Evolutionary conservation across 1,284 basidiomycete species (phyloP), one percentile per base, ranked within the genome.

Genomic region (Mycena citricolor): DNA sequence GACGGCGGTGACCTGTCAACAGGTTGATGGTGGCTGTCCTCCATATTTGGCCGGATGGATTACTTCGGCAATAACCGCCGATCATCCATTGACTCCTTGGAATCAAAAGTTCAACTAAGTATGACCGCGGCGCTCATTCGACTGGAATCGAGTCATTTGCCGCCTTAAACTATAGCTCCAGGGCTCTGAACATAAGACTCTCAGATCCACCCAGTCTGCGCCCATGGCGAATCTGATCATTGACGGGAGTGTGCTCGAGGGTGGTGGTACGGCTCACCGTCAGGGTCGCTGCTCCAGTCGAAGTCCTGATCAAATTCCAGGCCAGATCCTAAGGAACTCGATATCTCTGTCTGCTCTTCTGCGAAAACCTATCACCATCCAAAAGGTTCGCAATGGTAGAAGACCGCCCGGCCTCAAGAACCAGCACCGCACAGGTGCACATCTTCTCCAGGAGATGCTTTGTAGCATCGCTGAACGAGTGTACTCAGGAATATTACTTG

Each of bases 401-500:
- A 67, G 51, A 32, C 74, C 72, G 12, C 77, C 82, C 14, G 86
- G 85, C 0, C 65, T 88, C 26, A 83, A 75, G 57, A 75, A 74
- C 38, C 85, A 88, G 54, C 85, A 87, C 59, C 73, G 74, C 30
- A 74, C 81, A 55, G 84, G 84, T 81, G 46, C 16, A 4, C 20
- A 12, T 19, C n/a, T 20, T 8, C 8, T n/a, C 22, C 13, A 26
- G 68, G 2, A 24, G 19, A 4, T 2, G n/a, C n/a, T n/a, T n/a
- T n/a, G n/a, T n/a, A n/a, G n/a, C 31, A 32, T 16, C 3, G 16
- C 29, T 44, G 7, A 33, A 35, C 25, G n/a, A n/a, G n/a, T n/a
- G n/a, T n/a, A n/a, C n/a, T n/a, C 50, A 85, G 85, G 86, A 5
- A 64, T 86, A 28, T 68, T 76, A 32, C 74, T 87, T 13, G 81